Conservation (phyloP, 257 asterid species). For the Thymus quinquecostatus region DNA sequence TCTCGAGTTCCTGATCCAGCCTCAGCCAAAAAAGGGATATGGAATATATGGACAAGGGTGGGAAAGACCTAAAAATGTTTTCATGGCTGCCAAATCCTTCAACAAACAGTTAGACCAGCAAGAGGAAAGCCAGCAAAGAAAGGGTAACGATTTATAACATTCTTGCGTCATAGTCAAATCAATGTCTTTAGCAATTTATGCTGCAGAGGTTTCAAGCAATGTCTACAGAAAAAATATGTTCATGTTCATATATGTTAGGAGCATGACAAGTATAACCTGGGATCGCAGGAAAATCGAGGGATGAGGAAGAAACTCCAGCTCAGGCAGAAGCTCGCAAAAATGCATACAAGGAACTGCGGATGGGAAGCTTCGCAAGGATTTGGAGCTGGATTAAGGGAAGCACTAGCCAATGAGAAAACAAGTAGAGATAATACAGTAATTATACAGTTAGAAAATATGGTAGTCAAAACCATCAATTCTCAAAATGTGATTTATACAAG, state of each 20-base stretch:
- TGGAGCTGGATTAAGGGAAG: conserved; percentile 49
- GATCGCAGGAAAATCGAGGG: conserved; percentile 33
- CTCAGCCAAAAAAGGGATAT: conserved; percentile 54
- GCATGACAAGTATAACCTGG: conserved; percentile 15
- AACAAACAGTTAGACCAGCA: conserved; percentile 35
- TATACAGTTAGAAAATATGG: neutral
- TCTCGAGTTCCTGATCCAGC: conserved; percentile 54
- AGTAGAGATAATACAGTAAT: neutral
- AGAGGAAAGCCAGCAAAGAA: conserved; percentile 31
- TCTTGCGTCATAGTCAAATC: neutral
- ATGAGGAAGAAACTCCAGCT: conserved; percentile 48
- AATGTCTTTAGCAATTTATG: too few species aligned
- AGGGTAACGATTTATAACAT: conserved; percentile 29
- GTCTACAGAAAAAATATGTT: neutral
- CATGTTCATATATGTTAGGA: neutral
- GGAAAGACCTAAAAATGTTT: conserved; percentile 65
- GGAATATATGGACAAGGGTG: conserved; percentile 74
- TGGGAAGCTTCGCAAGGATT: conserved; percentile 35
- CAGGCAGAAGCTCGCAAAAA: conserved; percentile 48
- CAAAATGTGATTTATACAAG: conserved; percentile 5
- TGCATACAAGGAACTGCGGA: conserved; percentile 42
- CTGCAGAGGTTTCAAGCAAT: neutral
- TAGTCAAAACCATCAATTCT: neutral
- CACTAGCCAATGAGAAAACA: conserved; percentile 30
- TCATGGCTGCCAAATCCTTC: conserved; percentile 63